A percentile compares a stretch with the other conserved stretches of the same genome.
These are phyloP conservation scores for Fraxinus latifolia DNA, from an alignment of 305 asterid genomes.

Conservation along the genomic window DNA sequence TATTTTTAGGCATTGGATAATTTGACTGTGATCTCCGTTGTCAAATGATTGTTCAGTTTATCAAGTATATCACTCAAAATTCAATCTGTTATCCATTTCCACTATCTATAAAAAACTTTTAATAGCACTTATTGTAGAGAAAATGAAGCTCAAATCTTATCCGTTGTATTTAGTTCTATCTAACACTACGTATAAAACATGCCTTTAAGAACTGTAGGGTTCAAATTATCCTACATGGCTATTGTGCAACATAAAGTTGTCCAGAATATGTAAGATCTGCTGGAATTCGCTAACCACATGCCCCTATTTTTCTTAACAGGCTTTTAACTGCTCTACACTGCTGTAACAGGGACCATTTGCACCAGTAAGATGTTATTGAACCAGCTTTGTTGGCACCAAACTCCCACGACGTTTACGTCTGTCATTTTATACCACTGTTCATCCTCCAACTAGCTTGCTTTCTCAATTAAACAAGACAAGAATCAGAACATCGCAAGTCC, in stretches of 20 bases:
- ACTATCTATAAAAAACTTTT: neutral
- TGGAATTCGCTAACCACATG: neutral
- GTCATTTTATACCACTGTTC: neutral
- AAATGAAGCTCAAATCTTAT: neutral
- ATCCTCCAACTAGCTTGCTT: slow-evolving; percentile 5
- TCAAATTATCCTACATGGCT: neutral
- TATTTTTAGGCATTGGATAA: neutral
- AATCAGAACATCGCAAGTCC: neutral
- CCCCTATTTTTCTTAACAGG: neutral
- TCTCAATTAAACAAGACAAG: neutral
- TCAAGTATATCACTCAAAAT: neutral
- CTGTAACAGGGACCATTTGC: neutral
- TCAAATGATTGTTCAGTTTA: neutral
- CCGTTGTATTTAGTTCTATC: neutral
- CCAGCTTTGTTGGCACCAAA: slow-evolving; percentile 11
- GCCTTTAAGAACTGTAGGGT: neutral
- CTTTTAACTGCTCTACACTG: slow-evolving; percentile 4
- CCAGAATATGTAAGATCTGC: neutral
- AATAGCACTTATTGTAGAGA: neutral
- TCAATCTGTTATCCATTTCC: neutral
- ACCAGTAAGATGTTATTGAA: neutral
- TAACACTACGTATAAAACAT: neutral
- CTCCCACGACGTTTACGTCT: neutral
- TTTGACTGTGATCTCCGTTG: neutral
- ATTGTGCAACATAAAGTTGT: neutral